Evolutionary conservation across 148 eudicot species (phyloP), one percentile per base, ranked within the genome.

Genomic region (Euryodendron excelsum): DNA sequence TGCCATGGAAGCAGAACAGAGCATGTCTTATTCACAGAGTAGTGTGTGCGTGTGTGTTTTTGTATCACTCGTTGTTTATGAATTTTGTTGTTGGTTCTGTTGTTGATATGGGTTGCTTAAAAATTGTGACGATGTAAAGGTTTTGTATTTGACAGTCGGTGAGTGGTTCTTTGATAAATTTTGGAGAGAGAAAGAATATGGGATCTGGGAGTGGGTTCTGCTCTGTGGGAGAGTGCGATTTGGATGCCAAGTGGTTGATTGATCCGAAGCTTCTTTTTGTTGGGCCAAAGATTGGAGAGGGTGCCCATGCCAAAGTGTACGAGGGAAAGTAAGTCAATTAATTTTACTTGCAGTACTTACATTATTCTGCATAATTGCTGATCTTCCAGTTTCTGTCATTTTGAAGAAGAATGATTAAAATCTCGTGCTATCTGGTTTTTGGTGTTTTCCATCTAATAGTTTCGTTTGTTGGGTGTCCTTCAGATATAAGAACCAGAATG

Each of bases 401-500:
- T 21, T n/a, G n/a, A n/a, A n/a, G n/a, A n/a, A n/a, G n/a, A n/a
- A n/a, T n/a, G n/a, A n/a, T n/a, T n/a, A 30, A 48, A 17, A 27
- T 64, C 45, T 76, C 13, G 20, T 25, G 67, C 25, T 63, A 15
- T 45, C 27, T 75, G 5, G 41, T 28, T 61, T 44, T 1, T 68
- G 45, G 6, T 61, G 23, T 36, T 27, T 39, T 52, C 52, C 25
- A 4, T 5, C 28, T 75, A 25, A 55, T 58, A 27, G 3, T 61
- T 63, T 65, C 50, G 59, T 64, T 65, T 14, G 53, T 69, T 62
- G 63, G 61, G 31, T 69, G 41, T 79, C 27, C 61, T 81, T 73
- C 83, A 96, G 99, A 86, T 96, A 93, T 79, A 93, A 89, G 82
- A 90, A 91, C 81, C 87, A 90, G 75, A 93, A 80, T 80, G 98